Percentiles rank a stretch among this genome's conserved stretches.
Evolutionary conservation across 176 grass and related monocot species (phyloP).

Genomic region (Oropetium thomaeum): DNA sequence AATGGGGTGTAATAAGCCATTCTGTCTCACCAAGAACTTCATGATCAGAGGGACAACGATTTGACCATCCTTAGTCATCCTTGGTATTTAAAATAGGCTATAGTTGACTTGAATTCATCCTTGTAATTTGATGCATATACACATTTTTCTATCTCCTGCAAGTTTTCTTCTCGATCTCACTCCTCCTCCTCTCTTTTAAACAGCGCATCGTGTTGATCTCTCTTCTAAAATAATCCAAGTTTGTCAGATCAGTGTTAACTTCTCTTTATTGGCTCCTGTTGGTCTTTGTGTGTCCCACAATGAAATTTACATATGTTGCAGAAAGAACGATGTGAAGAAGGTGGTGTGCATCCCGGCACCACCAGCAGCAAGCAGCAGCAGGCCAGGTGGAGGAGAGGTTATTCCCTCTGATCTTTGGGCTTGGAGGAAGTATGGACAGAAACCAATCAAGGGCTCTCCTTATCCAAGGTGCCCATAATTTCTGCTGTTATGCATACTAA

Average conservation of each 20-base stretch:
- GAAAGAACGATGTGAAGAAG: slow-evolving; percentile 65
- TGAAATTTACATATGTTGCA: not conserved
- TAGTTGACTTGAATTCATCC: not conserved
- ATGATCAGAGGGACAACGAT: not conserved
- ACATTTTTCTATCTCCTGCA: not conserved
- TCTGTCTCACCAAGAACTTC: not conserved
- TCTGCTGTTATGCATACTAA: not conserved
- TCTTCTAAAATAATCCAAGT: not conserved
- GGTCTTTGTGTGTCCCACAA: not conserved
- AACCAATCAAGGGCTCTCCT: slow-evolving; percentile 80
- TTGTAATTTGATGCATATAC: slow-evolving; percentile 30
- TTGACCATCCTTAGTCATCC: not conserved
- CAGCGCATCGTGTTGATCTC: not conserved
- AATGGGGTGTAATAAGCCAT: not conserved
- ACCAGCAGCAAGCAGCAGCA: slow-evolving; percentile 20
- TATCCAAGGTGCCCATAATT: slow-evolving; percentile 52
- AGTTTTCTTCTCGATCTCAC: no score
- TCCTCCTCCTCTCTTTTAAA: not conserved
- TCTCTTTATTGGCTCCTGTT: not conserved
- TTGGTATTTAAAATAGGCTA: no score
- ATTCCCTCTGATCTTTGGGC: slow-evolving; percentile 74
- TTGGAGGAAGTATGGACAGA: slow-evolving; percentile 82
- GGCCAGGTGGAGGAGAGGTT: slow-evolving; percentile 57
- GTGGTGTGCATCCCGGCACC: slow-evolving; percentile 70
- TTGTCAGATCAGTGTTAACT: not conserved